These are phyloP conservation scores for Pseudozyma sp. DNA, from an alignment of 1,284 basidiomycete genomes.

Conservation along the genomic window DNA sequence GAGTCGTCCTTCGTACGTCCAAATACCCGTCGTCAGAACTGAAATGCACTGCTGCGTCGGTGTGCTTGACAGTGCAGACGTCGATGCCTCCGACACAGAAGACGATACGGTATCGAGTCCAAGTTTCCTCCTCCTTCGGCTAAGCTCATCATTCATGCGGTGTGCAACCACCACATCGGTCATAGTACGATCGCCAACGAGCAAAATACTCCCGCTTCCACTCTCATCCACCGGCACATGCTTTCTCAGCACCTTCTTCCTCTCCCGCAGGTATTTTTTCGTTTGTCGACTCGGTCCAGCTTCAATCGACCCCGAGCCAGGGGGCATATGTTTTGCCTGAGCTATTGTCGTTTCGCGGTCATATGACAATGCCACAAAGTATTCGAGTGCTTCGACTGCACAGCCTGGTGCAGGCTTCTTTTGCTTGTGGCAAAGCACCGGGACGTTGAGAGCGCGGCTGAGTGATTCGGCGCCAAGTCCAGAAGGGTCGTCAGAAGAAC, in stretches of 20 bases:
- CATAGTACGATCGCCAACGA: slow-evolving; percentile 90
- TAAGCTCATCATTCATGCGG: slow-evolving; percentile 71
- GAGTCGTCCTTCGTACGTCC: slow-evolving; percentile 62
- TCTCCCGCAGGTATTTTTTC: slow-evolving; percentile 27
- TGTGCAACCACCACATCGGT: slow-evolving; percentile 90
- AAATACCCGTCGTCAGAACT: slow-evolving; percentile 67
- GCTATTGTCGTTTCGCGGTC: slow-evolving; percentile 58
- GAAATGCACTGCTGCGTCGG: slow-evolving; percentile 51
- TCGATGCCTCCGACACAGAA: slow-evolving; percentile 3
- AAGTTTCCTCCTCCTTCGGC: slow-evolving; percentile 30
- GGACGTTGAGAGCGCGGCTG: slow-evolving; percentile 79
- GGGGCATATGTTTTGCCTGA: slow-evolving; percentile 52
- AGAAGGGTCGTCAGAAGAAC: slow-evolving; percentile 82
- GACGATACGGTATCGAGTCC: slow-evolving; percentile 34
- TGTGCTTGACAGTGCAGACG: slow-evolving; percentile 2
- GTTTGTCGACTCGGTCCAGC: slow-evolving; percentile 36
- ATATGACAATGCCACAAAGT: slow-evolving; percentile 70
- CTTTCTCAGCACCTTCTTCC: slow-evolving; percentile 66
- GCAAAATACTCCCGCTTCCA: slow-evolving; percentile 72
- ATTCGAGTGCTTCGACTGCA: slow-evolving; percentile 76
- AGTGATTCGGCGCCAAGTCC: slow-evolving; percentile 90
- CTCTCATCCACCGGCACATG: slow-evolving; percentile 74
- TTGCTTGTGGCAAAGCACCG: slow-evolving; percentile 81
- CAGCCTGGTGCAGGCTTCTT: slow-evolving; percentile 80
- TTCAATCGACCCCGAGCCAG: slow-evolving; percentile 22